Evolutionary conservation across 1,284 basidiomycete genomes (phyloP).

Genomic region (Salmacisia buchloeana): DNA sequence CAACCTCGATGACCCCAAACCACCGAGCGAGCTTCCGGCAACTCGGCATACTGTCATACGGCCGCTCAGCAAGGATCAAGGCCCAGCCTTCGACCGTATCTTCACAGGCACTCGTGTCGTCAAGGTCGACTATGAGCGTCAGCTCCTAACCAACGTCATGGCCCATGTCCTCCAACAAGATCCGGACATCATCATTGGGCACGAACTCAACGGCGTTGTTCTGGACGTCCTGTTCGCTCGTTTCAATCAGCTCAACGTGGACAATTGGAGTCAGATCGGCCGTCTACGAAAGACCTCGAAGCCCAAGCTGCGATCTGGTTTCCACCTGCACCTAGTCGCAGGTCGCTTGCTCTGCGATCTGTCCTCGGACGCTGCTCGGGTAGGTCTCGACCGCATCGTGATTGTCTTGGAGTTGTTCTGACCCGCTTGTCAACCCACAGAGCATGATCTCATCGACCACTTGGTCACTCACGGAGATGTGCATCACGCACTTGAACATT

Average conservation of each 20-base stretch:
- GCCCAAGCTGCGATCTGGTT: slow-evolving; percentile 61
- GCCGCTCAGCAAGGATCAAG: slow-evolving; percentile 78
- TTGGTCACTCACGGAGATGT: slow-evolving; percentile 89
- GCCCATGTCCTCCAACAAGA: slow-evolving; percentile 75
- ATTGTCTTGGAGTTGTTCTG: neutral
- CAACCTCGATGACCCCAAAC: slow-evolving; percentile 44
- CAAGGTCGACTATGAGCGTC: slow-evolving; percentile 67
- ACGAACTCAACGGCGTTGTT: slow-evolving; percentile 87
- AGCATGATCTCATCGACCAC: slow-evolving; percentile 66
- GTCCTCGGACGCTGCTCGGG: slow-evolving; percentile 88
- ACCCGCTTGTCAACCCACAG: slow-evolving; percentile 1
- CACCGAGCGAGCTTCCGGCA: slow-evolving; percentile 63
- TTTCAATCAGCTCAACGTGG: slow-evolving; percentile 66
- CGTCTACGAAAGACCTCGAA: slow-evolving; percentile 80
- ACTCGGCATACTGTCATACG: slow-evolving; percentile 83
- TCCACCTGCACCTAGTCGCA: slow-evolving; percentile 59
- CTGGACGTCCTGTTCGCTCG: slow-evolving; percentile 87
- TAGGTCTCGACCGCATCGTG: slow-evolving; percentile 52
- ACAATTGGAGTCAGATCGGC: slow-evolving; percentile 89
- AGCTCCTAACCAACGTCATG: slow-evolving; percentile 60
- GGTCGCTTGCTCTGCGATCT: slow-evolving; percentile 88
- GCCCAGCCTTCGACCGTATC: slow-evolving; percentile 68
- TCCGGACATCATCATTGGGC: slow-evolving; percentile 89
- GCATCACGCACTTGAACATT: slow-evolving; percentile 74
- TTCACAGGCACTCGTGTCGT: slow-evolving; percentile 63